These are phyloP conservation scores for Hebeloma cylindrosporum DNA, from an alignment of 768 basidiomycete species.

Conservation along the genomic window DNA sequence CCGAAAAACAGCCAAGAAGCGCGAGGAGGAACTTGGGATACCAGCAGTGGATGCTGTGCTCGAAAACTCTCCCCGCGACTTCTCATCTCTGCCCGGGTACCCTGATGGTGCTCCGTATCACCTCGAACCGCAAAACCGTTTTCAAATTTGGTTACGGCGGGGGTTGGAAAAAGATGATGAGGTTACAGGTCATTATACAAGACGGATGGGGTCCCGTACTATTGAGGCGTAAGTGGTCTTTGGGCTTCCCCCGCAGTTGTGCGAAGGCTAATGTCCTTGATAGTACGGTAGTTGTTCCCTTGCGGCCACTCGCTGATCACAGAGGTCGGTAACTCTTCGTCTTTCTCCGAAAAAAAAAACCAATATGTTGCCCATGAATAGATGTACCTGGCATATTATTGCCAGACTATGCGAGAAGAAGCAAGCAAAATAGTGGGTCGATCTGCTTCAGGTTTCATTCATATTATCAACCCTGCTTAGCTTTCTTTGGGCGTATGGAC, in stretches of 20 bases:
- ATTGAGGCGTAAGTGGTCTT: slow-evolving; percentile 55
- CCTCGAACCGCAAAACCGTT: slow-evolving; percentile 44
- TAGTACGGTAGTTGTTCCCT: slow-evolving; percentile 56
- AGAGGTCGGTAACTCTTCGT: slow-evolving; percentile 36
- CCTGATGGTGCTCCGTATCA: slow-evolving; percentile 42
- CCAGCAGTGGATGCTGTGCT: slow-evolving; percentile 42
- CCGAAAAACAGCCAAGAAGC: slow-evolving; percentile 32
- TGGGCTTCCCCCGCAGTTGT: background rate
- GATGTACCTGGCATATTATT: slow-evolving; percentile 44
- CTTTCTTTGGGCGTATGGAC: slow-evolving; percentile 57
- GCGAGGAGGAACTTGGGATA: slow-evolving; percentile 42
- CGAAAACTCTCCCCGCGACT: slow-evolving; percentile 8
- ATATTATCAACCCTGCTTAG: slow-evolving; percentile 28
- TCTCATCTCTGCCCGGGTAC: slow-evolving; percentile 44
- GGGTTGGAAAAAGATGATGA: slow-evolving; percentile 21
- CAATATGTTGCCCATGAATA: slow-evolving; percentile 16
- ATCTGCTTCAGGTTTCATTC: background rate
- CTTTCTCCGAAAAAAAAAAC: background rate
- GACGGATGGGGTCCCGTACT: slow-evolving; percentile 34
- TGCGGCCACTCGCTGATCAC: slow-evolving; percentile 51
- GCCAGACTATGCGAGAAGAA: slow-evolving; percentile 34
- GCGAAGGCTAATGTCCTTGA: background rate
- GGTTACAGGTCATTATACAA: slow-evolving; percentile 60
- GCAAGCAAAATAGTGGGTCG: slow-evolving; percentile 5
- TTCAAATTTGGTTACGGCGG: slow-evolving; percentile 35